These are phyloP conservation scores for Diphasiastrum complanatum DNA, from an alignment of 83 land plant genomes.

Conservation along the genomic window DNA sequence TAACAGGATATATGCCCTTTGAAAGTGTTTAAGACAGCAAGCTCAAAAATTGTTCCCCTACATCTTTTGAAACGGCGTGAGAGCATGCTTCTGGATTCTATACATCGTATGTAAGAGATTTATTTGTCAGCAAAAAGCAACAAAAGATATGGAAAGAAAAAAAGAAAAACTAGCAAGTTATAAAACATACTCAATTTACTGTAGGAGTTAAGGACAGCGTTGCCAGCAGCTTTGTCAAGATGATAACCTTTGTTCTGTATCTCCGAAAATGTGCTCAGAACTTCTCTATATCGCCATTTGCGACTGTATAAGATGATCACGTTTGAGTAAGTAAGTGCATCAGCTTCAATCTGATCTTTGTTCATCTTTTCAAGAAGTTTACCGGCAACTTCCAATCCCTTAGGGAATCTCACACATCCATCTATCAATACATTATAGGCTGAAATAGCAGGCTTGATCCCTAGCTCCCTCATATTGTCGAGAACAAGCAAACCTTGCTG, in stretches of 20 bases:
- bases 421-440: constrained; percentile 23
- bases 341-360: constrained; percentile 14
- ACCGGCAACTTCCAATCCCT: constrained; percentile 18
- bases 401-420: constrained; percentile 10
- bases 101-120: no score
- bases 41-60: no score
- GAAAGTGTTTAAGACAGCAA: no score
- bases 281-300: constrained; percentile 14
- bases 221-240: constrained; percentile 6
- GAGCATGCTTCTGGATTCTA: no score
- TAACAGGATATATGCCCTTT: no score
- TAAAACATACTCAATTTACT: constrained; percentile 21
- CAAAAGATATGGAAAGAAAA: not conserved
- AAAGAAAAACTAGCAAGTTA: not conserved
- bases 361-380: constrained; percentile 18
- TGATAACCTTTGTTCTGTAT: constrained; percentile 1
- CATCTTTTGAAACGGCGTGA: no score
- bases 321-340: constrained; percentile 7
- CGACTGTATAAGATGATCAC: constrained; percentile 22
- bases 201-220: constrained; percentile 14
- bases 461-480: constrained; percentile 12
- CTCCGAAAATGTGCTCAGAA: constrained; percentile 1
- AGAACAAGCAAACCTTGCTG: constrained; percentile 11
- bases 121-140: not conserved
- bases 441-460: constrained; percentile 10